Base-by-base conservation (phyloP, 148 eudicot genomes). In the Silene latifolia region DNA sequence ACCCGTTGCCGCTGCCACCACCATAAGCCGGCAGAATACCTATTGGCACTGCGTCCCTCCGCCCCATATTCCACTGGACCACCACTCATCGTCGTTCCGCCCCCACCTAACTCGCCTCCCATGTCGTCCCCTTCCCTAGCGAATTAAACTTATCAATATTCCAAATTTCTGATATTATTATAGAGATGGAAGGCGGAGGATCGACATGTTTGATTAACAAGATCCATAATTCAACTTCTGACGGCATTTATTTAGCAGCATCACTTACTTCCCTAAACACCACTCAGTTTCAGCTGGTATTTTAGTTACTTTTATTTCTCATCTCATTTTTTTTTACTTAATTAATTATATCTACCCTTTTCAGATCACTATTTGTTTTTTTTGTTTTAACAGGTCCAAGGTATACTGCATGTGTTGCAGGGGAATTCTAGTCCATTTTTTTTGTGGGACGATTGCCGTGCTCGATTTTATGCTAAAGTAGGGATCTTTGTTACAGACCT, bases 251-350 rank as follows among this genome's bases (percentile, higher is more conserved):
- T 84, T 81, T 89, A 57, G 87, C 87, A 39, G 29, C 88, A 20
- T 89, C 98, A 57, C 42, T 83, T 25, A 76, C 93, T 62, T 85
- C 88, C 67, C 66, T 78, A 25, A 79, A 81, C 70, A 81, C 90
- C 13, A 86, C 83, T 81, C 97, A 94, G 90, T 67, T 85, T 84
- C 88, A 87, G 23, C 77, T 94, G 90, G 98, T 94, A 89, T 20
- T 10, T 20, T 79, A n/a, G n/a, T n/a, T n/a, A 17, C 56, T 71
- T 75, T 48, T 69, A 4, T 58, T 64, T 46, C 21, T 13, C 11
- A 25, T 69, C 17, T 14, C 4, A 10, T 48, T 48, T 18, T 23
- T 1, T 24, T 24, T 27, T 29, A 15, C 35, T 12, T 29, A 13
- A 1, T 15, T 4, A 9, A 35, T 53, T 63, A 4, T 21, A 0